Evolutionary conservation across 1,284 basidiomycete species (phyloP).

Genomic region (Papiliotrema terrestris): DNA sequence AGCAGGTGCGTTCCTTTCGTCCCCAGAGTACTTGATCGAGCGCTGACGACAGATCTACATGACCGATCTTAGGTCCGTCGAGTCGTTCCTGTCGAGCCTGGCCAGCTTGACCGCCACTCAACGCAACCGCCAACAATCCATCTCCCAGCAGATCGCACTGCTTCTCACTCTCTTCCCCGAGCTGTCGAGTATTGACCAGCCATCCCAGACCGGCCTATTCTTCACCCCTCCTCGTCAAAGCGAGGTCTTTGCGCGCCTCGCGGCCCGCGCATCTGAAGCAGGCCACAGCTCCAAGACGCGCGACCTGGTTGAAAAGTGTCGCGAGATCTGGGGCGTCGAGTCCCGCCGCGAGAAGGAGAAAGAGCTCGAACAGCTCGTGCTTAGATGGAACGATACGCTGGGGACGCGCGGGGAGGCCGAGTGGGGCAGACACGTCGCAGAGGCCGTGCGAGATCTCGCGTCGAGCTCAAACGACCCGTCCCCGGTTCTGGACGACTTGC

Average conservation of each 20-base stretch:
- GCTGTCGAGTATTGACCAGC: conserved; percentile 10
- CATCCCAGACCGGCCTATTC: conserved; percentile 12
- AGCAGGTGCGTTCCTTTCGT: conserved; percentile 30
- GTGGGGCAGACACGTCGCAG: conserved; percentile 11
- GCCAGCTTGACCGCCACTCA: conserved; percentile 22
- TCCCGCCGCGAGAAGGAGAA: conserved; percentile 31
- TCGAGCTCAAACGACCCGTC: conserved; percentile 13
- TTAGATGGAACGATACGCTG: conserved; percentile 32
- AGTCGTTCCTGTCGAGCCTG: conserved; percentile 21
- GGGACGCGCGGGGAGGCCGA: conserved; percentile 24
- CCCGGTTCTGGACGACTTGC: conserved; percentile 18
- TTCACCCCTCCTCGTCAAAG: conserved; percentile 32
- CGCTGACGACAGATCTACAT: conserved; percentile 32
- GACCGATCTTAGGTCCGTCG: conserved; percentile 34
- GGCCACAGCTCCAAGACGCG: conserved; percentile 19
- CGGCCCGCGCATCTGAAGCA: conserved; percentile 16
- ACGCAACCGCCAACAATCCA: conserved; percentile 19
- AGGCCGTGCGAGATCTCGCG: conserved; percentile 22
- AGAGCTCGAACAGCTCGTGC: conserved; percentile 29
- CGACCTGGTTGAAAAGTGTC: conserved; percentile 41
- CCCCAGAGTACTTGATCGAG: too few relatives aligned
- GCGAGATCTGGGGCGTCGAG: conserved; percentile 41
- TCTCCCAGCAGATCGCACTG: conserved; percentile 17
- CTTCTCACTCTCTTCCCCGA: conserved; percentile 32
- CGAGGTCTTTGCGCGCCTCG: conserved; percentile 32